These are phyloP conservation scores for Cordyceps cicadae DNA, from an alignment of 2,329 filamentous ascomycete genomes.

Conservation along the genomic window DNA sequence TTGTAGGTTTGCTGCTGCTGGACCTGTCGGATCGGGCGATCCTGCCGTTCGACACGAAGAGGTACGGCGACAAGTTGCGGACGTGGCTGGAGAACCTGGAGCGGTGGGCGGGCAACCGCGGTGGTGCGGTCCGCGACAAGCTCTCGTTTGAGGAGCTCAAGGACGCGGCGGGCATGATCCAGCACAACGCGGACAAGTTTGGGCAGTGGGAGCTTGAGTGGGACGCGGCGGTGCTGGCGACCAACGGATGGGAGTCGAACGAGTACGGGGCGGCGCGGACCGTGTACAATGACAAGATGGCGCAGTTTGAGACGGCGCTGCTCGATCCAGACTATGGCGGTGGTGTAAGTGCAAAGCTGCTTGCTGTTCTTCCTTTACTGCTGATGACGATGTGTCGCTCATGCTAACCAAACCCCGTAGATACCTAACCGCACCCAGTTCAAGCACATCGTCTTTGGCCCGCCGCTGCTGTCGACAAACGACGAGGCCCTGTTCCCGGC, in stretches of 20 bases:
- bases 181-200: conserved; percentile 46
- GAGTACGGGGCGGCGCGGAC: conserved; percentile 59
- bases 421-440: conserved; percentile 84
- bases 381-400: not conserved
- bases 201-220: conserved; percentile 69
- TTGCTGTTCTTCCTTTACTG: not conserved
- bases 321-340: conserved; percentile 64
- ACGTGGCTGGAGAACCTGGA: conserved; percentile 60
- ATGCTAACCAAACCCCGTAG: conserved; percentile 32
- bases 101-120: conserved; percentile 47
- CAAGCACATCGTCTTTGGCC: conserved; percentile 86
- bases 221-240: conserved; percentile 62
- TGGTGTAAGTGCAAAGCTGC: conserved; percentile 53
- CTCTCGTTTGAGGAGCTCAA: conserved; percentile 26
- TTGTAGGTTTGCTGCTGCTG: conserved; percentile 74
- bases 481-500: conserved; percentile 64
- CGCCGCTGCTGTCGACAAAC: conserved; percentile 65
- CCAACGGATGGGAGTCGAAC: conserved; percentile 68
- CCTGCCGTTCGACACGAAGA: conserved; percentile 69
- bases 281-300: conserved; percentile 71
- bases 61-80: conserved; percentile 60
- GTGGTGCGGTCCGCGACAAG: conserved; percentile 1
- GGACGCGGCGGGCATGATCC: conserved; percentile 54
- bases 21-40: conserved; percentile 77
- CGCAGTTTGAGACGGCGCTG: conserved; percentile 72